Percentiles rank a stretch among this genome's conserved stretches.
Conservation (phyloP, 1,284 basidiomycete genomes). For the Austroboletus rostrupii region DNA sequence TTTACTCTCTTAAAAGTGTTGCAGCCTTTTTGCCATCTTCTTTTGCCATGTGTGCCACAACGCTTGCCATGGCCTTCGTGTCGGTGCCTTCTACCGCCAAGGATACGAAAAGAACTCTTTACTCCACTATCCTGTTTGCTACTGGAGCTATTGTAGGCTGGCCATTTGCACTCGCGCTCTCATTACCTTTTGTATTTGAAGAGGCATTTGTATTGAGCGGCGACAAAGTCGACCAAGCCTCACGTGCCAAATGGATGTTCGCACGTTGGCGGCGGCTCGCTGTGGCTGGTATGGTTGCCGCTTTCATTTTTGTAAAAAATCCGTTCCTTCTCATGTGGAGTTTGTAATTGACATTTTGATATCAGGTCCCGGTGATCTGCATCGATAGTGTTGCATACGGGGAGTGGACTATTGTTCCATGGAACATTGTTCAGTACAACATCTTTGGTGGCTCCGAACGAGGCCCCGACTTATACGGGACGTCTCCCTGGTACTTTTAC, state of each 20-base stretch:
- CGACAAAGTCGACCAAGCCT: slow-evolving; percentile 59
- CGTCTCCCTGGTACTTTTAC: slow-evolving; percentile 84
- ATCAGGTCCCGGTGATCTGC: slow-evolving; percentile 74
- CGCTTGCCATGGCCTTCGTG: slow-evolving; percentile 76
- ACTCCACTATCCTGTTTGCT: slow-evolving; percentile 72
- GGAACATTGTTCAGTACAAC: slow-evolving; percentile 95
- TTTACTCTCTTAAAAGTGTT: slow-evolving; percentile 4
- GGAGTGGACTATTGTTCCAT: slow-evolving; percentile 73
- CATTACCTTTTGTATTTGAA: slow-evolving; percentile 88
- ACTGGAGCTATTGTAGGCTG: slow-evolving; percentile 89
- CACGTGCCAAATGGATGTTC: slow-evolving; percentile 52
- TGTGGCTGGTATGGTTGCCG: slow-evolving; percentile 53
- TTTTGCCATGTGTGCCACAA: slow-evolving; percentile 90
- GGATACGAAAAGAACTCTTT: slow-evolving; percentile 53
- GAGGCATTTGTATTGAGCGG: slow-evolving; percentile 80
- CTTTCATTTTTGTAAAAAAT: slow-evolving; percentile 58
- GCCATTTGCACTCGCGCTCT: slow-evolving; percentile 89
- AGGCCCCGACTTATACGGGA: slow-evolving; percentile 92
- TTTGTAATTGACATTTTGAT: slow-evolving; percentile 2
- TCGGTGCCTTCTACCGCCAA: slow-evolving; percentile 64
- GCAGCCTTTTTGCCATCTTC: slow-evolving; percentile 90
- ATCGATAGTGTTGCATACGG: slow-evolving; percentile 91
- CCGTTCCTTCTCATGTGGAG: background rate
- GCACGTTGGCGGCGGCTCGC: slow-evolving; percentile 63
- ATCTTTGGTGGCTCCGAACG: slow-evolving; percentile 74